Base-by-base conservation (phyloP, 225 moss, liverwort and hornwort species). In the Ulota crispa region DNA sequence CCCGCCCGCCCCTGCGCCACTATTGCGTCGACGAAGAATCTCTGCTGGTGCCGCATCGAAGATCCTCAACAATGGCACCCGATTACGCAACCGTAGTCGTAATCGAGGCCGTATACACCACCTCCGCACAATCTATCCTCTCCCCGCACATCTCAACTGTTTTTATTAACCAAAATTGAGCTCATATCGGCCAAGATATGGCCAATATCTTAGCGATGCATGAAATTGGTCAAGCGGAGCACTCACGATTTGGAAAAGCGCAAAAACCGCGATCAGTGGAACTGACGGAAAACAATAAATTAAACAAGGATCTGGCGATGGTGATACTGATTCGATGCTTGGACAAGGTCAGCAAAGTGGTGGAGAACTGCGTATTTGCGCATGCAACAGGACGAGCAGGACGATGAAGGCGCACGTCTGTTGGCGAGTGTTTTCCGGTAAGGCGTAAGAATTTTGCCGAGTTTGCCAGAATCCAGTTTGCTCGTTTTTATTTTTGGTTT, bases 341-440 rank as follows among this genome's bases (percentile, higher is more conserved):
- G 45, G 69, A 77, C 60, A 27, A 60, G 55, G 59, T 76, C 62
- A 69, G 54, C 41, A 70, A 63, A 7, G 37, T 6, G 62, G 37
- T 6, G 62, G 15, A 50, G 68, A 34, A 45, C 16, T 28, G 72
- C 37, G 37, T 78, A 42, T 72, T 77, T 41, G 80, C 64, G 69
- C 63, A 12, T 20, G 36, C 41, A 81, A 69, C 43, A 37, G 55
- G 65, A 32, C 59, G 73, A 81, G 55, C 36, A 37, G 43, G 65
- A 32, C 59, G 73, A 68, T 68, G 78, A 55, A 68, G 78, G 47
- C 67, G 59, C 78, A 64, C 72, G 75, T 59, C 68, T 56, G 28
- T 19, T 30, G 78, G 42, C 65, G 72, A 52, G 74, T 30, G 7
- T 74, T 79, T 86, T 74, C 63, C 31, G 83, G 69, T 21, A n/a